Evolutionary conservation across 208 protist species (phyloP).

Genomic region (Giardia duodenalis): DNA sequence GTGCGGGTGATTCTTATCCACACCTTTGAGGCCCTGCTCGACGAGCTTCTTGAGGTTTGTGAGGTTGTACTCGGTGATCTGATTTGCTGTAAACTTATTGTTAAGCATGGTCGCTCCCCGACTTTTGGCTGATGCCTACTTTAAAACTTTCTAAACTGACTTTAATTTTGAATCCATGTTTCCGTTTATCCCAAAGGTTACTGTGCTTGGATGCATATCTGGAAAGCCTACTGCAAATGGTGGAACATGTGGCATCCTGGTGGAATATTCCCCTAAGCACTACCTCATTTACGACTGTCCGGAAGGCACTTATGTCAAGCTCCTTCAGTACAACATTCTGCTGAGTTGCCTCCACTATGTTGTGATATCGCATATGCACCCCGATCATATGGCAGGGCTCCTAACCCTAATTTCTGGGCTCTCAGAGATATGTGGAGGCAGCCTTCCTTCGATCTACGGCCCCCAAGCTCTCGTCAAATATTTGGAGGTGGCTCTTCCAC

Average conservation of each 20-base stretch:
- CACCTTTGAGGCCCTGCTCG: not conserved
- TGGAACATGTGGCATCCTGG: not conserved
- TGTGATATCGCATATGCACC: not conserved
- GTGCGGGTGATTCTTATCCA: not conserved
- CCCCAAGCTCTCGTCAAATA: not conserved
- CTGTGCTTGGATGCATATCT: not conserved
- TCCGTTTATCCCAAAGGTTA: too few relatives aligned
- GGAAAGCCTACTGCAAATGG: not conserved
- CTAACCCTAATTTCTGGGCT: not conserved
- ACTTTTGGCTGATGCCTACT: too few relatives aligned
- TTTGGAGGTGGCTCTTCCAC: not conserved
- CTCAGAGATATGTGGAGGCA: not conserved
- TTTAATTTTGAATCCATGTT: too few relatives aligned
- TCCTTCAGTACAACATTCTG: not conserved
- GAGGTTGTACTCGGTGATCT: not conserved
- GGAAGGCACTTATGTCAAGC: not conserved
- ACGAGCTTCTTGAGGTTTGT: not conserved
- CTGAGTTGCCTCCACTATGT: not conserved
- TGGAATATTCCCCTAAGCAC: not conserved
- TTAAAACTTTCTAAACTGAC: too few relatives aligned
- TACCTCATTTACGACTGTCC: not conserved
- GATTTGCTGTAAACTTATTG: too few relatives aligned
- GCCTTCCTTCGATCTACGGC: not conserved
- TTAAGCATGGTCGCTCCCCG: too few relatives aligned
- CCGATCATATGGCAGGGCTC: not conserved